A percentile compares a stretch with the other conserved stretches of the same genome.
Evolutionary conservation across 1,284 basidiomycete genomes (phyloP).

Genomic region (Lentinula novae-zelandiae): DNA sequence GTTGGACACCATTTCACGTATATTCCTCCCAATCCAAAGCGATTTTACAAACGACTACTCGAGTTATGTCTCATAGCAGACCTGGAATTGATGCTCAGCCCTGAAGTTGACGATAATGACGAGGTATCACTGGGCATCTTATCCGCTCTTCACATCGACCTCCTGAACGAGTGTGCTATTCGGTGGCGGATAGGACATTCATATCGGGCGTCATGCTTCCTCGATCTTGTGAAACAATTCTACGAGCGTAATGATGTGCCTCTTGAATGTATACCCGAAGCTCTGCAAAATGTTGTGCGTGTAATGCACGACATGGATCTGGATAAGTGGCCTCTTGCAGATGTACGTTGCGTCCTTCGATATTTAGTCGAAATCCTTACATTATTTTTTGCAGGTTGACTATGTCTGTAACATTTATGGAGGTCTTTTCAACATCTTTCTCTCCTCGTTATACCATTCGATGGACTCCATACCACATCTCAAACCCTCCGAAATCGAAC

Average conservation of each 20-base stretch:
- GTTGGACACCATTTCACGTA: conserved; percentile 79
- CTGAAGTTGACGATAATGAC: conserved; percentile 88
- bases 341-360: conserved; percentile 58
- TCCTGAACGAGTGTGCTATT: conserved; percentile 85
- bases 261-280: conserved; percentile 91
- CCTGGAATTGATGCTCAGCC: conserved; percentile 84
- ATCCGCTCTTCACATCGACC: conserved; percentile 75
- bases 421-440: conserved; percentile 82
- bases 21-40: conserved; percentile 87
- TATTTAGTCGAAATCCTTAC: neutral
- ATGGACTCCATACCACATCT: conserved; percentile 74
- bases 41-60: conserved; percentile 82
- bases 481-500: conserved; percentile 64
- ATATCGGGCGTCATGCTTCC: conserved; percentile 78
- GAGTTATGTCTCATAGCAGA: conserved; percentile 85
- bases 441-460: conserved; percentile 81
- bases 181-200: conserved; percentile 87
- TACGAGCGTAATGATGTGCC: conserved; percentile 92
- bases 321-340: conserved; percentile 76
- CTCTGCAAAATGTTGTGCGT: conserved; percentile 70
- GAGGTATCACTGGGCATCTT: conserved; percentile 95
- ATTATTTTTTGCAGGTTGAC: conserved; percentile 43
- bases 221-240: conserved; percentile 84
- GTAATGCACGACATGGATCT: conserved; percentile 67
- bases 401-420: conserved; percentile 65